A percentile compares a stretch with the other conserved stretches of the same genome.
These are phyloP conservation scores for Hamamelis virginiana DNA, from an alignment of 164 flowering plant species.

Conservation along the genomic window DNA sequence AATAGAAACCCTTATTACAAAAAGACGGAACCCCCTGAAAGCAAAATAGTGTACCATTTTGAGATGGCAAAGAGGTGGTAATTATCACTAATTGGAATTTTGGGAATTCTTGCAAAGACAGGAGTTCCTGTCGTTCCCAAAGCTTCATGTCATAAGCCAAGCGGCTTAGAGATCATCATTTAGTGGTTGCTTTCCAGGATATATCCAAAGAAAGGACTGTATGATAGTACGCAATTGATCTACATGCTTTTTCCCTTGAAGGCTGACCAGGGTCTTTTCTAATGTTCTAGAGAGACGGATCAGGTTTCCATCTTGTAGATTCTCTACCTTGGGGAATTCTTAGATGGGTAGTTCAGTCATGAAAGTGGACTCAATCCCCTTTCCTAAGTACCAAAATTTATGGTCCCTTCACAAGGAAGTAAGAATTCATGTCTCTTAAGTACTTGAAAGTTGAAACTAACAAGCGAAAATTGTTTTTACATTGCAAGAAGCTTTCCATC, in stretches of 20 bases:
- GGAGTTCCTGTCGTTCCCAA: too few relatives aligned
- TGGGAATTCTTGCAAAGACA: too few relatives aligned
- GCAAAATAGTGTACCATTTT: neutral
- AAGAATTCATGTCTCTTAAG: neutral
- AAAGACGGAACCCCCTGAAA: neutral
- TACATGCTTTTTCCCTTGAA: neutral
- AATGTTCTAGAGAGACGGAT: neutral
- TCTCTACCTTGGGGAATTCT: neutral
- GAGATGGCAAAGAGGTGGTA: neutral
- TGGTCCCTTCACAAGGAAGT: neutral
- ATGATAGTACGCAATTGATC: neutral
- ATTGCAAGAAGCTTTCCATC: conserved; percentile 81
- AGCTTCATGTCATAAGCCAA: neutral
- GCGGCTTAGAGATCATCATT: neutral
- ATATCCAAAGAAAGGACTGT: neutral
- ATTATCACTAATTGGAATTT: too few relatives aligned
- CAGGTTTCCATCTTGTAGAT: neutral
- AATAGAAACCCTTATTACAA: neutral
- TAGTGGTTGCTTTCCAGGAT: neutral
- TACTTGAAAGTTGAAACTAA: neutral
- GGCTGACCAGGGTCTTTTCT: too few relatives aligned
- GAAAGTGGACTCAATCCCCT: neutral
- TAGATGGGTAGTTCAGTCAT: neutral
- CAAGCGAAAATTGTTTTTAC: conserved; percentile 43
- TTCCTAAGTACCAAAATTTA: neutral